phyloP scores from a whole-genome alignment of 1,139 yeast species.

The Debaryomyces sp. region DNA sequence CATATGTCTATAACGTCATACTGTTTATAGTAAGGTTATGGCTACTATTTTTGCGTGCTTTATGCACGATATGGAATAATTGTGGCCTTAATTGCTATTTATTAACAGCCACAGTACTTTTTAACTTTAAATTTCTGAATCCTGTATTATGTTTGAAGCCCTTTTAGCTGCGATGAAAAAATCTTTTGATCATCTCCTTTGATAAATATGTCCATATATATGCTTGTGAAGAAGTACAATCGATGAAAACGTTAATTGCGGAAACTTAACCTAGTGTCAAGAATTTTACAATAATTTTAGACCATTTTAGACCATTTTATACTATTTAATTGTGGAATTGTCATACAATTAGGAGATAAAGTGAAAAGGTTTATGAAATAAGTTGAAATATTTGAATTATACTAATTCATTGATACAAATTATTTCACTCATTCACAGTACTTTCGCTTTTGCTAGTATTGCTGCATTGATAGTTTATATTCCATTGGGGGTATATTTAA shows the following conservation, averaged over 20 bases:
- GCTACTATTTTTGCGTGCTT: not conserved
- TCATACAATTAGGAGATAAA: not conserved
- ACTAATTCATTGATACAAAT: not conserved
- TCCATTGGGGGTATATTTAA: not conserved
- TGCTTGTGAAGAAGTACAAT: not conserved
- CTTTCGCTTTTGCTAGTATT: not conserved
- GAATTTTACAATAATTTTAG: not conserved
- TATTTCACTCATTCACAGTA: not conserved
- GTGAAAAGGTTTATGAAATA: not conserved
- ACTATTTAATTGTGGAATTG: not conserved
- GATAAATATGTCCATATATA: not conserved
- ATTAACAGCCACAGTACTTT: not conserved
- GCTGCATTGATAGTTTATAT: not conserved
- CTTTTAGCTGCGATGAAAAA: not conserved
- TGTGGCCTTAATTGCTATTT: constrained; percentile 1
- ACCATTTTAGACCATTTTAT: not conserved
- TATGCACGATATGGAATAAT: not conserved
- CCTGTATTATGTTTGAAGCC: not conserved
- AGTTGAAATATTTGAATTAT: not conserved
- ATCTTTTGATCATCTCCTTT: not conserved
- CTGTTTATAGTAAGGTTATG: not conserved
- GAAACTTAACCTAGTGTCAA: not conserved
- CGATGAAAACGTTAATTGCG: not conserved
- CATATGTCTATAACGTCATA: not conserved
- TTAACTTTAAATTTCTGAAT: not conserved